Percentiles rank a stretch among this genome's conserved stretches.
Evolutionary conservation across 768 basidiomycete species (phyloP).

Genomic region (Roridomyces roridus): DNA sequence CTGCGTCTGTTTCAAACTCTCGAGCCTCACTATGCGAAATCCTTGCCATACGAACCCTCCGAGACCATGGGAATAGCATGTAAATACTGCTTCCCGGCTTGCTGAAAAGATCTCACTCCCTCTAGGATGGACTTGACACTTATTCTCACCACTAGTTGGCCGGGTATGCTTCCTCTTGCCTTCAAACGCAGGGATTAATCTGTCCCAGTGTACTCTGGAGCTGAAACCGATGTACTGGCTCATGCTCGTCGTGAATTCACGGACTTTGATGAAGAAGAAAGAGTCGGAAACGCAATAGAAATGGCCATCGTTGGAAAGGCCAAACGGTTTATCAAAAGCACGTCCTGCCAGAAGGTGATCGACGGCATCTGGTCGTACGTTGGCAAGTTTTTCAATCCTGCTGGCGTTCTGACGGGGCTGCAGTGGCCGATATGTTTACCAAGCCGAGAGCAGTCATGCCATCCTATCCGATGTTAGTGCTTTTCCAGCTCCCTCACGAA

Average conservation of each 20-base stretch:
- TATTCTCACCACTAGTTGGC: constrained; percentile 82
- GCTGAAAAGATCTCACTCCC: no score
- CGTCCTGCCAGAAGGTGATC: constrained; percentile 90
- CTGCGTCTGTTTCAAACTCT: constrained; percentile 70
- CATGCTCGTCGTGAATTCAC: constrained; percentile 63
- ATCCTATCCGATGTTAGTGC: constrained; percentile 88
- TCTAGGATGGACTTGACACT: constrained; percentile 71
- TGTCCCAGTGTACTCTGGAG: constrained; percentile 69
- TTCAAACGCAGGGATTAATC: background rate
- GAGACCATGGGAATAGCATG: constrained; percentile 75
- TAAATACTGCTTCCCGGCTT: no score
- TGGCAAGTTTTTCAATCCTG: background rate
- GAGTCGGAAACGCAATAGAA: constrained; percentile 92
- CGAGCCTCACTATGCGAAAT: constrained; percentile 90
- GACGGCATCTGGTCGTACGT: constrained; percentile 79
- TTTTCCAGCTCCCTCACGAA: no score
- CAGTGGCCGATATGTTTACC: constrained; percentile 93
- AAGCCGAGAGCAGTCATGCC: constrained; percentile 84
- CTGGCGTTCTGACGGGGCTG: constrained; percentile 12
- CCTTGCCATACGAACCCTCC: constrained; percentile 80
- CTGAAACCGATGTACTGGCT: constrained; percentile 61
- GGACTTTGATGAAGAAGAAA: constrained; percentile 75
- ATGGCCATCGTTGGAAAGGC: constrained; percentile 88
- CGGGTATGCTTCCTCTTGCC: constrained; percentile 22
- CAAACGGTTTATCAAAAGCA: constrained; percentile 88